Evolutionary conservation across 495 filamentous ascomycete genomes (phyloP).

Genomic region (Hyaloscypha hepaticicola): DNA sequence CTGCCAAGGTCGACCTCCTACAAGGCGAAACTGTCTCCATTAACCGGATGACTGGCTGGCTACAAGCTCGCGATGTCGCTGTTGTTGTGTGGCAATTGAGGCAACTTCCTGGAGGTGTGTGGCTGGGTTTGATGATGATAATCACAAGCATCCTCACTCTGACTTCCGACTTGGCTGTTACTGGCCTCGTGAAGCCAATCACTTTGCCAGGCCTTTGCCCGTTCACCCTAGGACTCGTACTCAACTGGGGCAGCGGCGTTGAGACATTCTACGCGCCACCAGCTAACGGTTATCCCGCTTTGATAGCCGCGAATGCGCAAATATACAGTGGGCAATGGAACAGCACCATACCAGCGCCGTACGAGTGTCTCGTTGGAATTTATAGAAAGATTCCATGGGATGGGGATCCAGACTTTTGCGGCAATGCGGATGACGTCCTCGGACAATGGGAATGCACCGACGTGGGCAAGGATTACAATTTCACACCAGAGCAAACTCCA

Average conservation of each 20-base stretch:
- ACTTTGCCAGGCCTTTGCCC: background rate
- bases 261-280: background rate
- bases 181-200: background rate
- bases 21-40: background rate
- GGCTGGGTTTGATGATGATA: constrained; percentile 4
- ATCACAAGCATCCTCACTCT: background rate
- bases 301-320: constrained; percentile 1
- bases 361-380: background rate
- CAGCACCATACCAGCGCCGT: background rate
- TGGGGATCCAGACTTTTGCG: background rate
- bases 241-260: background rate
- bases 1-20: constrained; percentile 1
- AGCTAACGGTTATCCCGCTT: background rate
- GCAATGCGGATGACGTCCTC: background rate
- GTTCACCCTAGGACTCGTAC: constrained; percentile 1
- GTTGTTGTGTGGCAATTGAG: background rate
- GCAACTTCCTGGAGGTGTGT: constrained; percentile 1
- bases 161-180: constrained; percentile 2
- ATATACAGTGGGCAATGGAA: background rate
- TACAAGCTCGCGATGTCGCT: background rate
- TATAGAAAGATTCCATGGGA: background rate
- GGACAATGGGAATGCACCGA: constrained; percentile 1
- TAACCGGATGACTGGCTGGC: constrained; percentile 9
- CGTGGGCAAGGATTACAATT: background rate
- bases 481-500: background rate